These are phyloP conservation scores for Blastobotrys ciferrii DNA, from an alignment of 1,139 yeast genomes.

Conservation along the genomic window DNA sequence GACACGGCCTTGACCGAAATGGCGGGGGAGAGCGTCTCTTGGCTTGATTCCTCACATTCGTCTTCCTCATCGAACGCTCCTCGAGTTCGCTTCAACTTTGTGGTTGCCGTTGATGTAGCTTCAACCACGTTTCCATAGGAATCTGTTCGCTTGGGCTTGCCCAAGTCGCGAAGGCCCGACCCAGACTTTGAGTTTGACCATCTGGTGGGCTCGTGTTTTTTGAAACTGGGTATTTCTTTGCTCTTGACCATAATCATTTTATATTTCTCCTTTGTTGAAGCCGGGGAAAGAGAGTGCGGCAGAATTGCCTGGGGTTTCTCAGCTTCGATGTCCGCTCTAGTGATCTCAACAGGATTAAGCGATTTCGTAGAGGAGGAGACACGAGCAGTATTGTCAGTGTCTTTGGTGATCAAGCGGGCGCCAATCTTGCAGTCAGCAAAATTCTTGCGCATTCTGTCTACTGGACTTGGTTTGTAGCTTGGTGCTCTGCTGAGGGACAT, in stretches of 20 bases:
- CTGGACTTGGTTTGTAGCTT: slow-evolving; percentile 52
- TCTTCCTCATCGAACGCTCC: slow-evolving; percentile 1
- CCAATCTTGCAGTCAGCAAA: slow-evolving; percentile 46
- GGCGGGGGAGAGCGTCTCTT: slow-evolving; percentile 2
- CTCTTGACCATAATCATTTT: slow-evolving; percentile 50
- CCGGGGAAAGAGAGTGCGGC: slow-evolving; percentile 90
- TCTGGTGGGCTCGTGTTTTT: not conserved
- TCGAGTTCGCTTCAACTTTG: slow-evolving; percentile 1
- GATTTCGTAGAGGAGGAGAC: slow-evolving; percentile 6
- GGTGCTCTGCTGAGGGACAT: slow-evolving; percentile 64
- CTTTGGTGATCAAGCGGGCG: slow-evolving; percentile 39
- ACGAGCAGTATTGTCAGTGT: slow-evolving; percentile 8
- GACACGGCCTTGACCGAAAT: slow-evolving; percentile 3
- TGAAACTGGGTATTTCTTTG: slow-evolving; percentile 19
- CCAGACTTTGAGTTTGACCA: slow-evolving; percentile 2
- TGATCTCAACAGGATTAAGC: slow-evolving; percentile 48
- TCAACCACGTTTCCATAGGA: slow-evolving; percentile 2
- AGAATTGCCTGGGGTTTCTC: slow-evolving; percentile 68
- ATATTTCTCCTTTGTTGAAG: slow-evolving; percentile 84
- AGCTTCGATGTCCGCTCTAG: slow-evolving; percentile 66
- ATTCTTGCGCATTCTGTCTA: slow-evolving; percentile 65
- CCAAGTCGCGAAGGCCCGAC: slow-evolving; percentile 6
- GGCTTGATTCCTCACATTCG: not conserved
- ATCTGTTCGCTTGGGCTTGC: not conserved
- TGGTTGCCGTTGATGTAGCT: not conserved